A percentile compares a stretch with the other conserved stretches of the same genome.
Evolutionary conservation across 305 asterid genomes (phyloP).

Genomic region (Fraxinus angustifolia): DNA sequence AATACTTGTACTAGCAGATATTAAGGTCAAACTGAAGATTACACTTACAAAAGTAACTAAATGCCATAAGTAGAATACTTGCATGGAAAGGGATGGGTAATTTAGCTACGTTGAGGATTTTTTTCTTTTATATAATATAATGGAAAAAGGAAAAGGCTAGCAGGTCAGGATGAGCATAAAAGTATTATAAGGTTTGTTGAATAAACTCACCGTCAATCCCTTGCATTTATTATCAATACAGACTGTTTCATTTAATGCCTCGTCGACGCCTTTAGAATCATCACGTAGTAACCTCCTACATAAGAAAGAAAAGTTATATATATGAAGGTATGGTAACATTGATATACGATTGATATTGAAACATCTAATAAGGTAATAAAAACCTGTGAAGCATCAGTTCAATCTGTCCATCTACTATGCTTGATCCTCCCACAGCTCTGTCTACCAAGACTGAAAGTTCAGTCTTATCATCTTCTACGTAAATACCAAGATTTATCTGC

Average conservation of each 20-base stretch:
- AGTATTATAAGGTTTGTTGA: neutral
- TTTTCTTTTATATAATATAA: neutral
- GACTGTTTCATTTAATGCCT: conserved; percentile 84
- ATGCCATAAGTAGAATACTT: neutral
- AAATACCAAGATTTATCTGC: conserved; percentile 90
- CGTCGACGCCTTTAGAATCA: conserved; percentile 89
- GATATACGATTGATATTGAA: neutral
- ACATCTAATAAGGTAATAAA: conserved; percentile 3
- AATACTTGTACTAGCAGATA: neutral
- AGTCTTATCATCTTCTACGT: conserved; percentile 60
- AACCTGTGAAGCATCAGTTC: conserved; percentile 94
- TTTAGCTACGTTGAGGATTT: neutral
- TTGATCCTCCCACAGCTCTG: conserved; percentile 92
- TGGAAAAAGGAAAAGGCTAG: neutral
- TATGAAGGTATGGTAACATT: conserved; percentile 1
- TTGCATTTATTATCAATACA: conserved; percentile 55
- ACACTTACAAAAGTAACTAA: neutral
- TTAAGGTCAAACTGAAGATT: neutral
- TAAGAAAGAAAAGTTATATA: conserved; percentile 5
- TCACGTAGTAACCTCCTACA: conserved; percentile 83
- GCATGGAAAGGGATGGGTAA: neutral
- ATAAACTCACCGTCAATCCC: conserved; percentile 65
- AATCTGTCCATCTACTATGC: conserved; percentile 78
- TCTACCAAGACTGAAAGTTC: conserved; percentile 90
- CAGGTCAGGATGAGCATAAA: neutral